Base-by-base conservation (phyloP, 768 basidiomycete genomes). In the Saitozyma podzolica region DNA sequence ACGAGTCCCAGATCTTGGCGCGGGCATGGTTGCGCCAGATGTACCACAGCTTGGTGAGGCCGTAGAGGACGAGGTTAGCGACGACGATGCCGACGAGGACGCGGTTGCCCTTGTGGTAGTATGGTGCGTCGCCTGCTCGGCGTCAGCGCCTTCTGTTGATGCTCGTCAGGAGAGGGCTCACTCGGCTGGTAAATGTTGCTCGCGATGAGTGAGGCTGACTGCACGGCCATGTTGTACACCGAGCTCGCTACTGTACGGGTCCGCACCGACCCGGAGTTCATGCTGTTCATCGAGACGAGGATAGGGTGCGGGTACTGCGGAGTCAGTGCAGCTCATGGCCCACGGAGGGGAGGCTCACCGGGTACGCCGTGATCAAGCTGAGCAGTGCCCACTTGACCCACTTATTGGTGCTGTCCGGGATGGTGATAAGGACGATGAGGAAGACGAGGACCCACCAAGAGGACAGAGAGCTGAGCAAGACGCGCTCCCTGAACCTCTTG, bases 141-240 rank as follows among this genome's bases (percentile, higher is more conserved):
- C 50, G 53, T 54, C 53, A 54, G 53, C 40, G 65, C 51, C 1
- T 43, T 59, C 42, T 61, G 29, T 41, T 16, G 47, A 16, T 20
- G 17, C 3, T 5, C 37, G 39, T 20, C 40, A n/a, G 14, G 29
- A 14, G 11, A n/a, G 16, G 17, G 37, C 40, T 52, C 58, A 42
- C 61, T 83, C 6, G 77, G 72, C 20, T 82, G 80, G 65, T 87
- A 87, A 50, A 87, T 84, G 66, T 87, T 85, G 14, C 83, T 82
- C 4, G 67, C 61, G 9, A 73, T 50, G 16, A 62, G 56, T 59
- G 20, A 67, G 52, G 54, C 84, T 4, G 83, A 83, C 73, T 87
- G 86, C n/a, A 86, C 85, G 63, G 84, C 84, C 83, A 87, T 86
- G 66, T 87, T 88, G 74, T 88, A 87, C 39, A 86, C 77, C 0